A percentile compares a stretch with the other conserved stretches of the same genome.
Conservation (phyloP, 2,329 filamentous ascomycete genomes). For the Boeremia lycopersici region DNA sequence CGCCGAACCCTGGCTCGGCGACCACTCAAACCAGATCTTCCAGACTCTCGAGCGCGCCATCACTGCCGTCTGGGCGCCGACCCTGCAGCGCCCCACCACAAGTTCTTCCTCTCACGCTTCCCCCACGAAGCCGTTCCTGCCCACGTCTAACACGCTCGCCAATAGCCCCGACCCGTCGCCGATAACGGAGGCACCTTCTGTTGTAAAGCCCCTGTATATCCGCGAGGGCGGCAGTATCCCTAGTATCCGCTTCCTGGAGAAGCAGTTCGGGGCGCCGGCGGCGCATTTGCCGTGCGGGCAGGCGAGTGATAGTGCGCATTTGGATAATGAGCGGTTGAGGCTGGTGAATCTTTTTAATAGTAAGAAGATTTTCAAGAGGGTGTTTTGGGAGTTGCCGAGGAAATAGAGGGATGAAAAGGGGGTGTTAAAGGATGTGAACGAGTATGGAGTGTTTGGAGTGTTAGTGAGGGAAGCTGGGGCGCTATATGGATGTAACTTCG, state of each 20-base stretch:
- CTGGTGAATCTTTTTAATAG: conserved; percentile 89
- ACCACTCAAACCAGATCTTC: conserved; percentile 89
- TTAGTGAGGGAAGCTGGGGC: too few relatives aligned
- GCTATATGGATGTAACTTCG: too few relatives aligned
- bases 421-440: too few relatives aligned
- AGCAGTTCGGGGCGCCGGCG: conserved; percentile 88
- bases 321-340: conserved; percentile 93
- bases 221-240: conserved; percentile 95
- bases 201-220: conserved; percentile 79
- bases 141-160: conserved; percentile 60
- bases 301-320: conserved; percentile 89
- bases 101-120: conserved; percentile 13
- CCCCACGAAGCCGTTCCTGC: conserved; percentile 42
- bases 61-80: conserved; percentile 78
- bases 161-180: conserved; percentile 37
- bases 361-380: conserved; percentile 84
- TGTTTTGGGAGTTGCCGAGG: conserved; percentile 70
- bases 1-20: conserved; percentile 94
- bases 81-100: conserved; percentile 23
- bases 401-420: background rate
- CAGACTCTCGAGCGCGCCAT: conserved; percentile 85
- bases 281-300: conserved; percentile 94
- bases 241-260: conserved; percentile 90
- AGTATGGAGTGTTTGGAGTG: too few relatives aligned
- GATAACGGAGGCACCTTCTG: background rate